Percentiles rank a stretch among this genome's conserved stretches.
Conservation (phyloP, 495 filamentous ascomycete genomes). For the Durotheca rogersii region DNA sequence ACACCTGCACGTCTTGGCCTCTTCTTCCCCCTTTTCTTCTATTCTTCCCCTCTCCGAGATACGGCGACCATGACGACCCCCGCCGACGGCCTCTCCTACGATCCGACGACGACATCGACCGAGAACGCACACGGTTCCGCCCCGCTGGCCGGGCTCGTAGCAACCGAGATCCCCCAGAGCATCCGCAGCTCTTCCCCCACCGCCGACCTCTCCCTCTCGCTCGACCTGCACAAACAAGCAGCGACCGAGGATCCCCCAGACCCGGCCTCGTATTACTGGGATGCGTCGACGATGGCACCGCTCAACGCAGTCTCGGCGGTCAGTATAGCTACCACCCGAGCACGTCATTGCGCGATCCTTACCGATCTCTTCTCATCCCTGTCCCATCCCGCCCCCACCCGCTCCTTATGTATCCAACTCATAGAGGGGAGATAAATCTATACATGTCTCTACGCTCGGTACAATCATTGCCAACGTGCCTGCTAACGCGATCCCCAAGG, state of each 20-base stretch:
- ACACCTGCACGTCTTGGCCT: too few relatives aligned
- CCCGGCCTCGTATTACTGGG: constrained; percentile 46
- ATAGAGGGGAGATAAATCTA: too few relatives aligned
- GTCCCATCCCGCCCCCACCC: too few relatives aligned
- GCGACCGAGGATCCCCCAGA: constrained; percentile 16
- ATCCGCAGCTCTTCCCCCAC: constrained; percentile 24
- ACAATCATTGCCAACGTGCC: too few relatives aligned
- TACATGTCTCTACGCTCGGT: too few relatives aligned
- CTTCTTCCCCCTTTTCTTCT: too few relatives aligned
- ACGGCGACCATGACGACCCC: neutral
- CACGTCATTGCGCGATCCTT: too few relatives aligned
- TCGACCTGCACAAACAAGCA: constrained; percentile 24
- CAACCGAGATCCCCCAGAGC: constrained; percentile 28
- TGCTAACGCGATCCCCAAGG: constrained; percentile 51
- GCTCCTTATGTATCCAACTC: too few relatives aligned
- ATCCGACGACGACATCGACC: neutral
- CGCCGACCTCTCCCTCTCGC: constrained; percentile 32
- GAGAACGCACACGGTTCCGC: constrained; percentile 16
- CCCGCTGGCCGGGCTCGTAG: constrained; percentile 30
- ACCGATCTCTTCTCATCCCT: too few relatives aligned
- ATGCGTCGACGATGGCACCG: constrained; percentile 56
- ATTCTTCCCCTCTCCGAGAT: neutral
- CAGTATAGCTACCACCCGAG: constrained; percentile 36
- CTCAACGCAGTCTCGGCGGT: constrained; percentile 58
- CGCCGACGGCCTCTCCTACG: neutral